Evolutionary conservation across 257 asterid species (phyloP).

Genomic region (Salvia miltiorrhiza): DNA sequence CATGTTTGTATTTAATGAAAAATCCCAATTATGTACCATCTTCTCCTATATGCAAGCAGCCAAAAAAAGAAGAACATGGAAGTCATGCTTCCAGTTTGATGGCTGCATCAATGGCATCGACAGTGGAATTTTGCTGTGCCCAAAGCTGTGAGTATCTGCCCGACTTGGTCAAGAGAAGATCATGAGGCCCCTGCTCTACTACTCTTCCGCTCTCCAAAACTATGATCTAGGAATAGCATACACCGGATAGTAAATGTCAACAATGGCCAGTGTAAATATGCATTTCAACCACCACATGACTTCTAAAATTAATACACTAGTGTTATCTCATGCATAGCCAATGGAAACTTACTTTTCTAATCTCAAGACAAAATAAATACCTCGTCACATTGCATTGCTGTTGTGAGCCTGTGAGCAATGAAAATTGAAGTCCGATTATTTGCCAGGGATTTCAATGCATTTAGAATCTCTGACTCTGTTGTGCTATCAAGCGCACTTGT

Average conservation of each 20-base stretch:
- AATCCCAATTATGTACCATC: slow-evolving; percentile 15
- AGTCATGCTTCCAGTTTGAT: slow-evolving; percentile 55
- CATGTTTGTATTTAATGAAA: neutral
- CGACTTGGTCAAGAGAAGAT: slow-evolving; percentile 61
- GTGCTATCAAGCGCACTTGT: slow-evolving; percentile 99
- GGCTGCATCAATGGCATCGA: slow-evolving; percentile 74
- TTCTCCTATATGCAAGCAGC: neutral
- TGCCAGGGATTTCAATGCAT: slow-evolving; percentile 76
- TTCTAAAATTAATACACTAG: neutral
- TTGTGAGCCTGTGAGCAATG: slow-evolving; percentile 94
- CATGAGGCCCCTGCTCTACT: slow-evolving; percentile 96
- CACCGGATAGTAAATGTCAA: neutral
- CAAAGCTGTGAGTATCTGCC: slow-evolving; percentile 96
- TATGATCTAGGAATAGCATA: slow-evolving; percentile 37
- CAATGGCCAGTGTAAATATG: neutral
- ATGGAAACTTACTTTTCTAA: neutral
- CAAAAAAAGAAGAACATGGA: neutral
- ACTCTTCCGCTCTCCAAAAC: slow-evolving; percentile 93
- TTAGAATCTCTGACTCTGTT: slow-evolving; percentile 87
- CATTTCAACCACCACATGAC: neutral
- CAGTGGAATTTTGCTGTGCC: slow-evolving; percentile 80
- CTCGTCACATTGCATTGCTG: slow-evolving; percentile 99
- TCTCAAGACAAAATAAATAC: slow-evolving; percentile 28
- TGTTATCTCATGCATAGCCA: neutral
- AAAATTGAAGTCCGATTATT: slow-evolving; percentile 82